These are phyloP conservation scores for Prunus campanulata DNA, from an alignment of 306 rosid genomes.

Conservation along the genomic window DNA sequence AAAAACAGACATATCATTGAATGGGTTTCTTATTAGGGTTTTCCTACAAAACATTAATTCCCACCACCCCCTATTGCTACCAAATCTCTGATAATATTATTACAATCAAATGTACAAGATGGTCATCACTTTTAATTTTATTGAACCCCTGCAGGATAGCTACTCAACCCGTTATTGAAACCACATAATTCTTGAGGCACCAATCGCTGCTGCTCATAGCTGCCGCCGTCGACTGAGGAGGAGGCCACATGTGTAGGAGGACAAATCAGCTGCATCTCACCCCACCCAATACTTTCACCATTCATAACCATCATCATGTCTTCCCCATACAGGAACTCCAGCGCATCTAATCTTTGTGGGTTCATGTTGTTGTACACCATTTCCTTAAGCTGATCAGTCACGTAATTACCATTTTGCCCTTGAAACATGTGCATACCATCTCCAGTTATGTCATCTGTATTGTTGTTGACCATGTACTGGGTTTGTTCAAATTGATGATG, in stretches of 20 bases:
- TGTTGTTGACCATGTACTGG: slow-evolving; percentile 5
- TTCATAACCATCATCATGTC: slow-evolving; percentile 23
- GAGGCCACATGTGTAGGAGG: slow-evolving; percentile 32
- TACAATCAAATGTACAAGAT: background rate
- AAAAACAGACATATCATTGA: background rate
- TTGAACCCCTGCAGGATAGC: slow-evolving; percentile 29
- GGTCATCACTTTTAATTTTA: background rate
- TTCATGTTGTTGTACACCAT: slow-evolving; percentile 25
- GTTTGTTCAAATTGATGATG: slow-evolving; percentile 26
- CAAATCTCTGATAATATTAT: background rate
- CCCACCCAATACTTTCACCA: slow-evolving; percentile 37
- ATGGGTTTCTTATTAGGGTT: background rate
- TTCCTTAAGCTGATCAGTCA: slow-evolving; percentile 30
- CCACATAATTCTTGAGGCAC: slow-evolving; percentile 25
- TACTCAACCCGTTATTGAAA: slow-evolving; percentile 35
- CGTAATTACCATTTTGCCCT: slow-evolving; percentile 40
- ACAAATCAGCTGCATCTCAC: slow-evolving; percentile 40
- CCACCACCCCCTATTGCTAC: background rate
- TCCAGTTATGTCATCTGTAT: background rate
- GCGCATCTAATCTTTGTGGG: slow-evolving; percentile 43
- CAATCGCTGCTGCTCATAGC: slow-evolving; percentile 19
- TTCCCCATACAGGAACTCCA: slow-evolving; percentile 52
- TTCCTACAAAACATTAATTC: background rate
- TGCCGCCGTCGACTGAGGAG: slow-evolving; percentile 20
- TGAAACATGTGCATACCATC: slow-evolving; percentile 28